Percentiles rank a stretch among this genome's conserved stretches.
These are phyloP conservation scores for Taphrina betulina DNA, from an alignment of 1,139 yeast species.

Conservation along the genomic window DNA sequence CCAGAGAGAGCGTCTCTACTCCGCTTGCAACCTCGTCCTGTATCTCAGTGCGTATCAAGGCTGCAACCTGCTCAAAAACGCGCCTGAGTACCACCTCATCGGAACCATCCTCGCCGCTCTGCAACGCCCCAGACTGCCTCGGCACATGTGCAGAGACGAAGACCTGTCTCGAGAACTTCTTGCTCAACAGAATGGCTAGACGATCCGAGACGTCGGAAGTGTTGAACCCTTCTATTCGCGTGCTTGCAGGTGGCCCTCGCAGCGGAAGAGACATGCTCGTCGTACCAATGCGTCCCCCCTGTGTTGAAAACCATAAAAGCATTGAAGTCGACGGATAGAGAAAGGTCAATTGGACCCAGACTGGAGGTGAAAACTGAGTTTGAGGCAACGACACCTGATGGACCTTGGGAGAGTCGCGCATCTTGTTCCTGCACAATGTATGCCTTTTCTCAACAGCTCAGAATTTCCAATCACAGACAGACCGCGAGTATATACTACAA, in stretches of 20 bases:
- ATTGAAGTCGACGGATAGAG: conserved; percentile 31
- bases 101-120: neutral
- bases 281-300: conserved; percentile 4
- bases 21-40: no score
- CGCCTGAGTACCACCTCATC: no score
- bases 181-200: conserved; percentile 13
- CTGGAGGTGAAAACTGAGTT: neutral
- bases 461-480: no score
- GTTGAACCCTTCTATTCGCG: conserved; percentile 16
- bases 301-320: conserved; percentile 31
- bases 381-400: conserved; percentile 16
- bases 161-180: conserved; percentile 7
- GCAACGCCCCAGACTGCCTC: neutral
- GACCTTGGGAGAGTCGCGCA: neutral
- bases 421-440: no score
- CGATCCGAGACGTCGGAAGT: conserved; percentile 26
- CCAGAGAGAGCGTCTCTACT: no score
- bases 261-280: conserved; percentile 27
- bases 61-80: no score
- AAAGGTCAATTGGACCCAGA: conserved; percentile 18
- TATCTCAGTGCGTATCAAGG: no score
- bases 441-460: no score
- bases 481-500: no score
- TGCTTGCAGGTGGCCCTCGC: conserved; percentile 27
- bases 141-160: conserved; percentile 20